Conservation (phyloP, 2,329 filamentous ascomycete species). For the Calcarisporium arbuscula region DNA sequence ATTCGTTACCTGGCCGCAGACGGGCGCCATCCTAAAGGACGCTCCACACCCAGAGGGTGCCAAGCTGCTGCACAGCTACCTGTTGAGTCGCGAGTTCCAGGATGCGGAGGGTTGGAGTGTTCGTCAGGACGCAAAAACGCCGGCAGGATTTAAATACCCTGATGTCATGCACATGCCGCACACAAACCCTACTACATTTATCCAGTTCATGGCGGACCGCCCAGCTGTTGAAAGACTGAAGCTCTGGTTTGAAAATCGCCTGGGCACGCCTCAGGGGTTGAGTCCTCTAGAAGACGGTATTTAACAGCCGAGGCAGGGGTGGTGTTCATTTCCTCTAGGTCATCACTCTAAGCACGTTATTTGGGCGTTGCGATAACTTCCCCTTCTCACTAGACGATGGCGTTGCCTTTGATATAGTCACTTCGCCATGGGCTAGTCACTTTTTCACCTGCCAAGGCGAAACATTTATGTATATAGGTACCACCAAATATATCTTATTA, state of each 20-base stretch:
- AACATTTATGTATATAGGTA: too few relatives aligned
- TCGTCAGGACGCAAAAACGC: conserved; percentile 24
- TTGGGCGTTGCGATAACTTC: too few relatives aligned
- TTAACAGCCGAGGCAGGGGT: too few relatives aligned
- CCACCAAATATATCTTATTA: too few relatives aligned
- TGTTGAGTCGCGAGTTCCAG: conserved; percentile 37
- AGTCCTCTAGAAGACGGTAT: conserved; percentile 27
- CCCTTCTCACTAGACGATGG: too few relatives aligned
- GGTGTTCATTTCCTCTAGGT: too few relatives aligned
- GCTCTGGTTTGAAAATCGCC: conserved; percentile 33
- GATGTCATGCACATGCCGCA: conserved; percentile 17
- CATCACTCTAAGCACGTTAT: too few relatives aligned
- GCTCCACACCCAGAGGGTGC: conserved; percentile 44
- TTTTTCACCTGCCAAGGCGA: too few relatives aligned
- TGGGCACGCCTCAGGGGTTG: conserved; percentile 36
- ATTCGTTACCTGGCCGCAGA: conserved; percentile 43
- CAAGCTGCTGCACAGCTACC: conserved; percentile 42
- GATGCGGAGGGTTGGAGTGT: conserved; percentile 24
- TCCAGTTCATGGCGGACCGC: conserved; percentile 35
- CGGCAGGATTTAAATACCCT: conserved; percentile 20
- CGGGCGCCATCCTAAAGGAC: conserved; percentile 39
- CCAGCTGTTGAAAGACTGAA: conserved; percentile 32
- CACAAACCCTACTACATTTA: conserved; percentile 32
- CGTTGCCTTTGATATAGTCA: too few relatives aligned
- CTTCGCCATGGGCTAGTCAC: too few relatives aligned